Evolutionary conservation across 495 filamentous ascomycete species (phyloP), one percentile per base, ranked within the genome.

Genomic region (Cetradonia linearis): DNA sequence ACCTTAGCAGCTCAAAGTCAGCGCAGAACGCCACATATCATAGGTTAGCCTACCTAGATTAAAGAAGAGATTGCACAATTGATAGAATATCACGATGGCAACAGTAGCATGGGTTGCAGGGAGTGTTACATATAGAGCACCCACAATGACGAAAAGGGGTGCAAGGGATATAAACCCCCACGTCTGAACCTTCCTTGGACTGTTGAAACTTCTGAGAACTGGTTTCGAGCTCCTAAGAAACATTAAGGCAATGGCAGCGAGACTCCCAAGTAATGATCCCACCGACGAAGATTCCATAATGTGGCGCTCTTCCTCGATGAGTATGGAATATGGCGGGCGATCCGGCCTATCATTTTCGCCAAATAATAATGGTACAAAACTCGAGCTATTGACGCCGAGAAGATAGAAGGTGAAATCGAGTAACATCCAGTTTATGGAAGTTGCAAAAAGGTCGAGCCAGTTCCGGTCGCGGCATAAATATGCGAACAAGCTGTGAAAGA

Each of bases 351-450:
- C 23, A 9, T 46, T 46, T 10, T 46, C 42, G 10, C 42, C 48
- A 72, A 77, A 73, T 1, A 72, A 28, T 38, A 38, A 61, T 28
- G 62, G 60, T 42, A 64, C 49, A 27, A 55, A 67, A 23, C 61
- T 61, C 5, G 70, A 63, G 47, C 63, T 74, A 6, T 75, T 77
- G 13, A 83, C 66, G 25, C 76, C 74, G 47, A 83, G 76, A 16
- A 78, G 77, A 64, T 79, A 83, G 65, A 81, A 83, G 13, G 72
- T 76, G 50, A 81, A 77, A 55, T 82, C 78, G n/a, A 83, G 67
- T 0, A 81, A 62, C 4, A 80, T 66, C 79, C 78, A 83, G 5
- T 70, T 67, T 16, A 77, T 30, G 0, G 73, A 74, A 0, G 78
- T 79, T 13, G 73, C 80, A 4, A 70, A 66, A 11, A 83, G 67